Conservation (phyloP, 495 filamentous ascomycete genomes). For the Lasiosphaeriaceae sp. region DNA sequence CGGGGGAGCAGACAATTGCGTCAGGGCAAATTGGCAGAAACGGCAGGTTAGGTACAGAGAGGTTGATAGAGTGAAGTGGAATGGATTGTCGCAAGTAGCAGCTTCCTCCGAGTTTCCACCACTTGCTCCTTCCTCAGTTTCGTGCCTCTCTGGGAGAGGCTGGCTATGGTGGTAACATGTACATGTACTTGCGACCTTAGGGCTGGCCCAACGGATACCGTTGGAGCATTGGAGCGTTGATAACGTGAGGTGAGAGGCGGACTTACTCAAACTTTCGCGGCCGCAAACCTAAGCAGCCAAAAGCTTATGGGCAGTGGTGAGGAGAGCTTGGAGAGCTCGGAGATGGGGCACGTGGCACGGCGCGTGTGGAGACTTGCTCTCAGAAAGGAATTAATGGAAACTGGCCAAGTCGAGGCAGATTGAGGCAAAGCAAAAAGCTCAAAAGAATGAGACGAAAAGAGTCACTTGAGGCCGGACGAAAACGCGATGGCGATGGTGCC, state of each 20-base stretch:
- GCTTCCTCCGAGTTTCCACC: too few species aligned
- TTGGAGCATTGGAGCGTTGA: too few species aligned
- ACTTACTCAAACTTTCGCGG: constrained; percentile 6
- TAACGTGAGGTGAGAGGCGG: not conserved
- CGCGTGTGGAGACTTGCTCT: constrained; percentile 5
- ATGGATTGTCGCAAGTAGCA: too few species aligned
- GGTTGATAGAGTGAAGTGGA: too few species aligned
- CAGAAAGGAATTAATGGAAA: not conserved
- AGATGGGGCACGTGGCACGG: not conserved
- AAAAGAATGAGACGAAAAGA: not conserved
- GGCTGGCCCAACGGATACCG: too few species aligned
- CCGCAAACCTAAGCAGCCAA: not conserved
- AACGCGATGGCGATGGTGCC: not conserved
- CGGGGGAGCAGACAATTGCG: too few species aligned
- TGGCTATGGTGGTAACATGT: too few species aligned
- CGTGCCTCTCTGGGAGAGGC: too few species aligned
- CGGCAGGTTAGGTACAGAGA: too few species aligned
- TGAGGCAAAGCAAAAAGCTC: not conserved
- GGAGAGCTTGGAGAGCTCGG: not conserved
- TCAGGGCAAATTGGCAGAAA: too few species aligned
- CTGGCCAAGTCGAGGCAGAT: not conserved
- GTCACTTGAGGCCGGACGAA: not conserved
- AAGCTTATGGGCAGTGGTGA: not conserved
- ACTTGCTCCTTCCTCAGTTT: too few species aligned
- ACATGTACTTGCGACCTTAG: too few species aligned